Conservation (phyloP, 2,329 filamentous ascomycete species). For the Aspergillus melleus region DNA sequence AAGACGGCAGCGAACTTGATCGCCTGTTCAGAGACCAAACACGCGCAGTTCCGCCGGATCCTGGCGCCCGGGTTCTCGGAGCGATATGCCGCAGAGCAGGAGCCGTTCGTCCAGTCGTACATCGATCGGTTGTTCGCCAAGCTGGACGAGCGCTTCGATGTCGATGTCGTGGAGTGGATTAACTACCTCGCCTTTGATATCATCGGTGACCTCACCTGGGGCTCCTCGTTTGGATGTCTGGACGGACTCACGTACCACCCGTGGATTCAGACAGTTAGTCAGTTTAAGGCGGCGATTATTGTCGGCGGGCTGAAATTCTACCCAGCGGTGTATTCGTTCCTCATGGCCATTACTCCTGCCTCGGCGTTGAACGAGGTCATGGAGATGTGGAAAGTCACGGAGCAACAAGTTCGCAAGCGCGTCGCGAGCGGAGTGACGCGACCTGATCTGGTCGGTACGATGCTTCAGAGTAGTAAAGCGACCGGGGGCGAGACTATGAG, state of each 20-base stretch:
- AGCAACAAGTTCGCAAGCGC: background rate
- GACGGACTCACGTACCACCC: constrained; percentile 3
- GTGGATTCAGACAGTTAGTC: constrained; percentile 6
- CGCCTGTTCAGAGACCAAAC: constrained; percentile 13
- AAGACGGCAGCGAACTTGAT: constrained; percentile 9
- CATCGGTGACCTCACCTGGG: constrained; percentile 14
- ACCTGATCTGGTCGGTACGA: constrained; percentile 8
- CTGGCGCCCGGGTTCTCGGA: constrained; percentile 26
- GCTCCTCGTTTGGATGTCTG: constrained; percentile 7
- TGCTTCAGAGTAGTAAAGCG: background rate
- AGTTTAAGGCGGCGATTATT: background rate
- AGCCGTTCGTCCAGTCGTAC: constrained; percentile 21
- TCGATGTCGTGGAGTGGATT: constrained; percentile 13
- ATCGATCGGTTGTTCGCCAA: constrained; percentile 19
- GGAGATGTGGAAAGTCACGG: background rate
- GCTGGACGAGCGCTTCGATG: background rate
- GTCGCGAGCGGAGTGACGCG: background rate
- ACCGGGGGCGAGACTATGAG: background rate
- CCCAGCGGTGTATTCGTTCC: background rate
- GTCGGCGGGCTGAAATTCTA: constrained; percentile 5
- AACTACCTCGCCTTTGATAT: constrained; percentile 16
- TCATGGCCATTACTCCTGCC: background rate
- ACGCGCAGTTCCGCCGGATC: constrained; percentile 18
- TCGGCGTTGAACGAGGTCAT: background rate
- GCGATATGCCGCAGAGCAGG: constrained; percentile 21